These are phyloP conservation scores for Bifiguratus adelaidae DNA, from an alignment of 192 early-diverging fungal genomes.

Conservation along the genomic window DNA sequence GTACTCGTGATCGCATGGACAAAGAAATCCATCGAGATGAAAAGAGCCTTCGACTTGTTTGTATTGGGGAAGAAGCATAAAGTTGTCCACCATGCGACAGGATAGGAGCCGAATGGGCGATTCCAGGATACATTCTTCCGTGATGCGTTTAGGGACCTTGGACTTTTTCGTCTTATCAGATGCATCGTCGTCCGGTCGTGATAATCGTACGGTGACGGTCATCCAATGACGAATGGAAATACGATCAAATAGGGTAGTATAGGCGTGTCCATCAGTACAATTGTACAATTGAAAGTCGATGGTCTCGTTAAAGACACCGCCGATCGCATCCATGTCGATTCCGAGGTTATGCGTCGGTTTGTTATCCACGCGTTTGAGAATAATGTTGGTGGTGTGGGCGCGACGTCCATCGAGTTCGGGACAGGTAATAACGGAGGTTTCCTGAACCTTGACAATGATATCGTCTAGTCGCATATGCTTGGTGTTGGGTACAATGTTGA, in stretches of 20 bases:
- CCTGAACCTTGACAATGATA: background rate
- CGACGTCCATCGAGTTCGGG: background rate
- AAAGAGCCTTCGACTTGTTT: background rate
- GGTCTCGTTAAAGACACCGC: background rate
- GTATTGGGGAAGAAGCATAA: background rate
- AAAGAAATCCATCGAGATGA: background rate
- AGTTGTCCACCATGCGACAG: background rate
- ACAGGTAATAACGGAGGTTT: background rate
- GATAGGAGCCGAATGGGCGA: background rate
- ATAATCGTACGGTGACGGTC: background rate
- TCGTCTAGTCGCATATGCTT: background rate
- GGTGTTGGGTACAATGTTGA: background rate
- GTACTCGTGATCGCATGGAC: background rate
- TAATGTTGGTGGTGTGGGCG: background rate
- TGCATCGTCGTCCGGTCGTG: background rate
- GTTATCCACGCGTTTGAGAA: too few relatives aligned
- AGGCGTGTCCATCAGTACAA: background rate
- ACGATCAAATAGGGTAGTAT: background rate
- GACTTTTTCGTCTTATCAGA: background rate
- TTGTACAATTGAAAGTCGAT: background rate
- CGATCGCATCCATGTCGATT: background rate
- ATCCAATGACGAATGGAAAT: background rate
- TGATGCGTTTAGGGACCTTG: background rate
- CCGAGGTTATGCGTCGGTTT: too few relatives aligned
- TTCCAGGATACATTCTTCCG: background rate